phyloP scores from a whole-genome alignment of 1,139 yeast genomes.

The Geotrichum aggregatum region DNA sequence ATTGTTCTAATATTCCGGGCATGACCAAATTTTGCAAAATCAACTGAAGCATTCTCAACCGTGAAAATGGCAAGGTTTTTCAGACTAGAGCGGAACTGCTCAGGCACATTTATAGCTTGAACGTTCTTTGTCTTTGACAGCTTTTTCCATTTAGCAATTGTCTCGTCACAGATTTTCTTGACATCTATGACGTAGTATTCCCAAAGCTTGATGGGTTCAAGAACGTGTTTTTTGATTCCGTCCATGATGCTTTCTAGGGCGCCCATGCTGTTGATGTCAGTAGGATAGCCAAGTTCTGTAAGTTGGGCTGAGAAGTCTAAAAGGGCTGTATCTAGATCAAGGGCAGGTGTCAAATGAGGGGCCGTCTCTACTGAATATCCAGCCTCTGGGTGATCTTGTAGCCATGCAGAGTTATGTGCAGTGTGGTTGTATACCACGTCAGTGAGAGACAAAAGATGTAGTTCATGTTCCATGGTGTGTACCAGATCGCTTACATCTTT shows the following conservation, averaged over 20 bases:
- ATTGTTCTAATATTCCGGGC: slow-evolving; percentile 54
- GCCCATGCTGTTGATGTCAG: slow-evolving; percentile 44
- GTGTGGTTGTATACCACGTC: slow-evolving; percentile 96
- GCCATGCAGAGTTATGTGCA: slow-evolving; percentile 84
- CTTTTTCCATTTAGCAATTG: slow-evolving; percentile 29
- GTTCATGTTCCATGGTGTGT: slow-evolving; percentile 48
- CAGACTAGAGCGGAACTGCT: slow-evolving; percentile 40
- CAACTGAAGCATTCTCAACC: slow-evolving; percentile 42
- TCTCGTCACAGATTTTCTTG: slow-evolving; percentile 31
- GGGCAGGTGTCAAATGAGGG: slow-evolving; percentile 80
- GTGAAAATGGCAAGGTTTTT: slow-evolving; percentile 52
- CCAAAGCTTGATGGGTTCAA: slow-evolving; percentile 72
- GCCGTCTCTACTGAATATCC: slow-evolving; percentile 86
- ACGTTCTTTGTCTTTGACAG: slow-evolving; percentile 23
- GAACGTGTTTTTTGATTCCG: slow-evolving; percentile 63
- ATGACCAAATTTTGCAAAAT: slow-evolving; percentile 43
- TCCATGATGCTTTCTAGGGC: slow-evolving; percentile 61
- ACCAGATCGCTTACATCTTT: slow-evolving; percentile 49
- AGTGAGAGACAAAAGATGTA: slow-evolving; percentile 69
- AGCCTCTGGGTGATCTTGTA: slow-evolving; percentile 78
- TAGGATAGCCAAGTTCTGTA: slow-evolving; percentile 56
- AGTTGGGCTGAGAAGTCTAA: slow-evolving; percentile 59
- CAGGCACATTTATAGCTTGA: slow-evolving; percentile 43
- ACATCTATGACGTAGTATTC: slow-evolving; percentile 72
- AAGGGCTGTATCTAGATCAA: slow-evolving; percentile 70